Evolutionary conservation across 129 eudicot species (phyloP).

Genomic region (Dittrichia graveolens): DNA sequence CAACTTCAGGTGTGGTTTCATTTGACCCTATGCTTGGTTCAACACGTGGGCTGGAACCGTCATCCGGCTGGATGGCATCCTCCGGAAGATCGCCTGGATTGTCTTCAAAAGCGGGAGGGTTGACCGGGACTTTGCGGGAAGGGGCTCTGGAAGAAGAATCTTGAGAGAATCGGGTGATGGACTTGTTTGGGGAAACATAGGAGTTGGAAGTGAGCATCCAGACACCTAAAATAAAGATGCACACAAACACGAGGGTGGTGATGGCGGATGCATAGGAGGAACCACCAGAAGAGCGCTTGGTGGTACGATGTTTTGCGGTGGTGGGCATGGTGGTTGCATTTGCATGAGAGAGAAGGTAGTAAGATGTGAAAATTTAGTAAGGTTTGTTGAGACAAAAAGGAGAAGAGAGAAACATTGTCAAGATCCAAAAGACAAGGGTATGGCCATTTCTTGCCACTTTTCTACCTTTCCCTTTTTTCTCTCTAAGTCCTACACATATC

Average conservation of each 20-base stretch:
- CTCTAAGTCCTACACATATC: constrained; percentile 28
- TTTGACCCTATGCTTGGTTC: constrained; percentile 18
- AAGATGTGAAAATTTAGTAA: constrained; percentile 26
- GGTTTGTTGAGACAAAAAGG: constrained; percentile 19
- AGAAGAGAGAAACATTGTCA: constrained; percentile 34
- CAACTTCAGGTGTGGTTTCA: constrained; percentile 29
- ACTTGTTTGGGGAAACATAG: constrained; percentile 42
- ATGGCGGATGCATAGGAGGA: constrained; percentile 48
- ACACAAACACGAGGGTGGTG: constrained; percentile 52
- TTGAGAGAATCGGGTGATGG: constrained; percentile 25
- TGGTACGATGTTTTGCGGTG: constrained; percentile 45
- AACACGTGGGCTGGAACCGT: constrained; percentile 21
- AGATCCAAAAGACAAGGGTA: constrained; percentile 57
- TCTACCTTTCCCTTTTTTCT: constrained; percentile 27
- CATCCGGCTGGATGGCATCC: constrained; percentile 51
- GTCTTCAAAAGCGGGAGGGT: constrained; percentile 47
- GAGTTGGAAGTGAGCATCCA: constrained; percentile 66
- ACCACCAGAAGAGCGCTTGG: constrained; percentile 54
- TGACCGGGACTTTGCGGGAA: constrained; percentile 24
- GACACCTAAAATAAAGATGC: constrained; percentile 54
- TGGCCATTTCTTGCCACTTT: constrained; percentile 36
- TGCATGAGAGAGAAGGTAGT: constrained; percentile 9
- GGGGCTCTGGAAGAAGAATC: constrained; percentile 3
- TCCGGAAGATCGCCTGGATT: constrained; percentile 65
- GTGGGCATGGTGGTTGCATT: constrained; percentile 42